Conservation (phyloP, 441 rosid species). For the Codiaeum variegatum region DNA sequence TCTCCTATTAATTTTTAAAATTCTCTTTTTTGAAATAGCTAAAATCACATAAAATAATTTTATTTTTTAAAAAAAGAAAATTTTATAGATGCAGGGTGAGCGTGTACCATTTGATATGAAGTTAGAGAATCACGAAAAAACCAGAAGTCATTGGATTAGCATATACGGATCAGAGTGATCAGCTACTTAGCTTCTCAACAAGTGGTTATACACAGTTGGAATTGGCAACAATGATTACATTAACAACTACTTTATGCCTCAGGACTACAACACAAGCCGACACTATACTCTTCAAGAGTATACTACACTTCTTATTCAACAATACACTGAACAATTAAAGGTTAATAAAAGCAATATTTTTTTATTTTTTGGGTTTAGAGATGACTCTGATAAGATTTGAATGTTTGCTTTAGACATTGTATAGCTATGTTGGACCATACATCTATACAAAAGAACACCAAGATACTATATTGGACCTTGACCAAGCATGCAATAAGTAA, state of each 20-base stretch:
- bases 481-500: no score
- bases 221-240: conserved; percentile 27
- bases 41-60: no score
- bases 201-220: conserved; percentile 21
- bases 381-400: no score
- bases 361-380: not conserved
- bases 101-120: conserved; percentile 16
- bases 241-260: conserved; percentile 22
- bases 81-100: conserved; percentile 14
- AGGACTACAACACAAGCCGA: conserved; percentile 17
- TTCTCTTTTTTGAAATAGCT: no score
- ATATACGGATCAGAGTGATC: not conserved
- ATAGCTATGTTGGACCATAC: no score
- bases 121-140: conserved; percentile 14
- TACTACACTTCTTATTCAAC: conserved; percentile 33
- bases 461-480: no score
- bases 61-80: not conserved
- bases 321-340: conserved; percentile 38
- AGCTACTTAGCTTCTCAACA: not conserved
- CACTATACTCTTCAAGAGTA: conserved; percentile 25
- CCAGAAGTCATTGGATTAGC: not conserved
- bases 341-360: not conserved
- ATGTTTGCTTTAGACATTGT: no score
- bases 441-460: no score
- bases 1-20: not conserved